phyloP scores from a whole-genome alignment of 2,329 filamentous ascomycete species.

The Colletotrichum tamarilloi region DNA sequence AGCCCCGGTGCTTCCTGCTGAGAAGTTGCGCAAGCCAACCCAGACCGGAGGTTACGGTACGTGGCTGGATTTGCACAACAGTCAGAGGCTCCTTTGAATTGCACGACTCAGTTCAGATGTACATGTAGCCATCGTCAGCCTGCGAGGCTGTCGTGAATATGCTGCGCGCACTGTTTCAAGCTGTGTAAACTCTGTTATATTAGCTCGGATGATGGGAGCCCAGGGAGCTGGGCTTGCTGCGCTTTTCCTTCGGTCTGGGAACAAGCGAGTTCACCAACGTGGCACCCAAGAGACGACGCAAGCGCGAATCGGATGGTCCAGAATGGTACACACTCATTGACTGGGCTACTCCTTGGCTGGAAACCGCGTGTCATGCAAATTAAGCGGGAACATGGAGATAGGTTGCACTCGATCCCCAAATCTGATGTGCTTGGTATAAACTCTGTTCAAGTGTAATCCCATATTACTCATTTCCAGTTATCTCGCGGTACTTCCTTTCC shows the following conservation, averaged over 20 bases:
- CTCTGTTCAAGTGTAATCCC: neutral
- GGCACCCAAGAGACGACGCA: neutral
- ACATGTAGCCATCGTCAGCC: neutral
- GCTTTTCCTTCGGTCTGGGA: neutral
- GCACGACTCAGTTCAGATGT: slow-evolving; percentile 8
- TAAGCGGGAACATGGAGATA: neutral
- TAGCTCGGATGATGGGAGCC: neutral
- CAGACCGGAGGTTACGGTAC: neutral
- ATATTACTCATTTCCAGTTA: neutral
- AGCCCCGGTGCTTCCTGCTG: neutral
- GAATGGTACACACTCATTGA: neutral
- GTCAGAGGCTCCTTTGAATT: neutral
- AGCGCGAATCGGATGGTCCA: neutral
- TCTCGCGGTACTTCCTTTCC: neutral
- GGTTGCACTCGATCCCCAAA: neutral
- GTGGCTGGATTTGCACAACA: neutral
- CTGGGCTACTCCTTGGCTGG: neutral
- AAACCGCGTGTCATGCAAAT: neutral
- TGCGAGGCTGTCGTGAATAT: neutral
- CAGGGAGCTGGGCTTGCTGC: neutral
- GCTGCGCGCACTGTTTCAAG: slow-evolving; percentile 5
- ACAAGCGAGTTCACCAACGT: neutral
- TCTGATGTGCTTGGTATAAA: neutral
- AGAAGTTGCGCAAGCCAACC: neutral
- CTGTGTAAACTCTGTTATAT: slow-evolving; percentile 5